Evolutionary conservation across 2,329 filamentous ascomycete species (phyloP).

Genomic region (Calonectria pseudoturangicola): DNA sequence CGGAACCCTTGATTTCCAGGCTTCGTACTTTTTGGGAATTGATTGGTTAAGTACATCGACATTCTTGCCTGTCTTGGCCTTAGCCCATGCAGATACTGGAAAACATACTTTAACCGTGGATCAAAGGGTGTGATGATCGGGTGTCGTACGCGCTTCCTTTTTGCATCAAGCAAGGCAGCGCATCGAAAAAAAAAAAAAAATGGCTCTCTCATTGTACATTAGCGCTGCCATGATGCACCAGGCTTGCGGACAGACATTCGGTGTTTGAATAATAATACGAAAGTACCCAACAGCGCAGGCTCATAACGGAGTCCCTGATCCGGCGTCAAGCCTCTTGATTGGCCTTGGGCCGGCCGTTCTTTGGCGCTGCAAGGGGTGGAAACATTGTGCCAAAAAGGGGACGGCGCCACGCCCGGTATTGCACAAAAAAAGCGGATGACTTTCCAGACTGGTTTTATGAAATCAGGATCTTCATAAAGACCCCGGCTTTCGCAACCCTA

Average conservation of each 20-base stretch:
- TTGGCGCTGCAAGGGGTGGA: slow-evolving; percentile 40
- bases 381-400: slow-evolving; percentile 35
- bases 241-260: not conserved
- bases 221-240: slow-evolving; percentile 18
- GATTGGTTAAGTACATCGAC: slow-evolving; percentile 27
- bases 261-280: slow-evolving; percentile 31
- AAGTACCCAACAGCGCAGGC: slow-evolving; percentile 20
- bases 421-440: slow-evolving; percentile 37
- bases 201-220: not conserved
- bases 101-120: slow-evolving; percentile 31
- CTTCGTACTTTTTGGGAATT: slow-evolving; percentile 28
- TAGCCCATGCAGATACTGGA: slow-evolving; percentile 4
- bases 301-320: slow-evolving; percentile 30
- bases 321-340: slow-evolving; percentile 27
- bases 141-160: slow-evolving; percentile 12
- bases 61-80: slow-evolving; percentile 10
- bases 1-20: slow-evolving; percentile 25
- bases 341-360: slow-evolving; percentile 32
- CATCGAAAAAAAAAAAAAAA: not conserved
- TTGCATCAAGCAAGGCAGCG: not conserved
- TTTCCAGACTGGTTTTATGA: slow-evolving; percentile 32
- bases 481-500: slow-evolving; percentile 13
- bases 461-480: slow-evolving; percentile 35
- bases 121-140: slow-evolving; percentile 26
- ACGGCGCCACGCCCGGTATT: slow-evolving; percentile 29